A percentile compares a stretch with the other conserved stretches of the same genome.
Conservation (phyloP, 176 grass and related monocot genomes). For the Cenchrus fungigraminus region DNA sequence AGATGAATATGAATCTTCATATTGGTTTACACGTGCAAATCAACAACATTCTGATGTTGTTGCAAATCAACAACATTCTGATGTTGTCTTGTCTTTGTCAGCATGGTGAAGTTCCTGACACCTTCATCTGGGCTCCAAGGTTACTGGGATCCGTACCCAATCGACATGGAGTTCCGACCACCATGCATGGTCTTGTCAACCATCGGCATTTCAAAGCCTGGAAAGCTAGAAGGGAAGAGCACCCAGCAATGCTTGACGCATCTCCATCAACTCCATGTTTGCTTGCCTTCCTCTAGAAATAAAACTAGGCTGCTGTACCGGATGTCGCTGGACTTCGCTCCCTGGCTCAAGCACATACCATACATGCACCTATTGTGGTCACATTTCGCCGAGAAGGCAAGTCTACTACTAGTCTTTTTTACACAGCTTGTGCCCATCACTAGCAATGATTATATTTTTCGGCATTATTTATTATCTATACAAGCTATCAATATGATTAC, state of each 20-base stretch:
- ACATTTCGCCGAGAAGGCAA: constrained; percentile 91
- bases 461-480: background rate
- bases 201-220: constrained; percentile 94
- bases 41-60: background rate
- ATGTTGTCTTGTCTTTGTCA: constrained; percentile 33
- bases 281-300: constrained; percentile 83
- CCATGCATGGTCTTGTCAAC: constrained; percentile 95
- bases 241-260: constrained; percentile 81
- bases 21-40: background rate
- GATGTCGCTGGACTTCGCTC: constrained; percentile 95
- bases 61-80: background rate
- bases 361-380: constrained; percentile 84
- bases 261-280: constrained; percentile 94
- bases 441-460: background rate
- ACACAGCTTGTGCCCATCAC: too few species aligned
- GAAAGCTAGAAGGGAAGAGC: constrained; percentile 85
- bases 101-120: constrained; percentile 93
- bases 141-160: constrained; percentile 98
- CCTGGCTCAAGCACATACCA: constrained; percentile 89
- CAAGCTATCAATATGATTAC: background rate
- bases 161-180: constrained; percentile 95
- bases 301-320: constrained; percentile 95
- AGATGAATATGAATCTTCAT: background rate
- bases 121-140: constrained; percentile 89
- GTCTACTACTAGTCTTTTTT: background rate